These are phyloP conservation scores for Eucalyptus victrix DNA, from an alignment of 345 rosid genomes.

Conservation along the genomic window DNA sequence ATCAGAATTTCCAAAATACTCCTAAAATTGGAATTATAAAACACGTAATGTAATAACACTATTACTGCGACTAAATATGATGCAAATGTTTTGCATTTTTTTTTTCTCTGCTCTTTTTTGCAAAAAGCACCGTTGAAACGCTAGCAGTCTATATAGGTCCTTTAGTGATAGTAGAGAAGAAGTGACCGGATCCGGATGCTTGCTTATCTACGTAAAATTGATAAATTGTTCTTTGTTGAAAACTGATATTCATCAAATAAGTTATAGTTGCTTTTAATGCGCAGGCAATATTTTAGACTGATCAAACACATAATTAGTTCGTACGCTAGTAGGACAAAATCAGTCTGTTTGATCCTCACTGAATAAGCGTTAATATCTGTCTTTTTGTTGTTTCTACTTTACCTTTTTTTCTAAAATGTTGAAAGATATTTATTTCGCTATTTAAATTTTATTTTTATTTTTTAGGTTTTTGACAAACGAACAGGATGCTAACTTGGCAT, in stretches of 20 bases:
- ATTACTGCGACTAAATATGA: background rate
- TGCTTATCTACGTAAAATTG: background rate
- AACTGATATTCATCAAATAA: background rate
- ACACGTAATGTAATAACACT: background rate
- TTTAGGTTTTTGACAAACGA: background rate
- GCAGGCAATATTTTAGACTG: background rate
- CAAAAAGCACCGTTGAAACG: background rate
- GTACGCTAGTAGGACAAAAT: background rate
- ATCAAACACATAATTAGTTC: background rate
- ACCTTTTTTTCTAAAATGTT: too few species aligned
- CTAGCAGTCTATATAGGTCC: too few species aligned
- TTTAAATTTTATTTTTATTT: too few species aligned
- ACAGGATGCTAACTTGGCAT: background rate
- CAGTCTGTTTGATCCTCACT: background rate
- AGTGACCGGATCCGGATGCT: background rate
- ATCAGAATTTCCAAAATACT: too few species aligned
- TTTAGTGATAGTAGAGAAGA: too few species aligned
- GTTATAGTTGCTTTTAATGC: background rate
- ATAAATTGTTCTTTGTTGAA: background rate
- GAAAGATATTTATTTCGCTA: too few species aligned
- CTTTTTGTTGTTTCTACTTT: background rate
- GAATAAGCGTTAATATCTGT: accelerated
- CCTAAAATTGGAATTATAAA: too few species aligned
- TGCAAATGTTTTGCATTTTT: too few species aligned
- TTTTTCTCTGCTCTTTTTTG: accelerated